Evolutionary conservation across 371 early-diverging fungal genomes (phyloP), one percentile per base, ranked within the genome.

Genomic region (Mucor racemosus): DNA sequence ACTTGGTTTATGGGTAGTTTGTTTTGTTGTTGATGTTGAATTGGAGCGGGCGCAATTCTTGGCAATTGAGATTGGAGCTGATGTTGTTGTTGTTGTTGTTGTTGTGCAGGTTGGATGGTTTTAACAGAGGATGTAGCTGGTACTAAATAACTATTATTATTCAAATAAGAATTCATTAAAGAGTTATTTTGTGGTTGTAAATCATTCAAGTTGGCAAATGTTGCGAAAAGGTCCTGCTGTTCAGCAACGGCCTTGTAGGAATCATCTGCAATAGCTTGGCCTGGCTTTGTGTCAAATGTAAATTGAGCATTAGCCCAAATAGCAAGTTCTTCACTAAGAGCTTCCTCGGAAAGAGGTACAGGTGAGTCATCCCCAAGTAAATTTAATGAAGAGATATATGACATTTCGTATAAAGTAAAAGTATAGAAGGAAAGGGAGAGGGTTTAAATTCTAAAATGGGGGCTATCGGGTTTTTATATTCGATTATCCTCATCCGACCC

Each of bases 261-360:
- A 40, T 66, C 66, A 21, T 81, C 79, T 7, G 71, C 62, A 8
- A 78, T 59, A 33, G 81, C 81, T 14, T 78, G 69, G 26, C 79
- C 79, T 40, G 86, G 85, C 14, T 78, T 71, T 53, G 73, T 79
- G 64, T 91, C 91, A 58, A 87, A 87, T 41, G 84, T 87, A 71
- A 91, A 91, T 71, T 90, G 88, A 19, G 90, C 88, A 67, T 88
- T 90, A 19, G 91, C 85, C 93, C 93, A 92, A 14, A 90, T 56
- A 31, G 80, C 69, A 19, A 82, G 67, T 36, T 82, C 83, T 26
- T 78, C 80, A 19, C 65, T 65, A 38, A 80, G 68, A 0, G 76
- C 54, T 60, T 82, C 83, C 53, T 82, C 83, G 8, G 73, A 66
- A 48, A 76, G 56, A 38, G 71, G 70, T 38, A 66, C 65, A 40